Base-by-base conservation (phyloP, 352 stramenopile genomes). In the Paralagenidium karlingii region DNA sequence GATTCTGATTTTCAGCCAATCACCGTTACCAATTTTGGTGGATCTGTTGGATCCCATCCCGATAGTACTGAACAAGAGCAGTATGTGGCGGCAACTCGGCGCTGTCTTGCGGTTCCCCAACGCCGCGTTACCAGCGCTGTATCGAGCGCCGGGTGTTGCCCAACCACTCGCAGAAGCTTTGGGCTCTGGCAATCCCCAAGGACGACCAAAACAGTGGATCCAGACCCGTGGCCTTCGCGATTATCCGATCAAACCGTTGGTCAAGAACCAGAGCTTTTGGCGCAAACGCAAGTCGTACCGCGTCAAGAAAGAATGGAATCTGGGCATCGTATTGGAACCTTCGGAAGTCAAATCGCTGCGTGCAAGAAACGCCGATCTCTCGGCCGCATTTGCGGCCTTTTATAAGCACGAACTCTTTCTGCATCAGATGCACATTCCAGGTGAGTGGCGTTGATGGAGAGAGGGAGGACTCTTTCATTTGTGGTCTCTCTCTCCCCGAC, bases 291-390 rank as follows among this genome's bases (percentile, higher is more conserved):
- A 53, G 38, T 55, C 55, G 31, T 71, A 61, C 37, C 60, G 82
- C 24, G 53, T 86, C n/a, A 59, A 87, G 30, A 71, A 71, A 21
- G 76, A 89, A 47, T 82, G 68, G 63, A 79, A 65, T 36, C 47
- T 86, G 28, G 76, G 76, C 26, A 73, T 89, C 12, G 55, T 66
- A 39, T 58, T 89, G 20, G 34, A 82, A 46, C 67, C 76, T 18
- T 84, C 68, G 11, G 76, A 89, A 40, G 76, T 89, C 42, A 89
- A 89, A 49, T 67, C 69, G 36, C 54, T 89, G 25, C 55, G 76
- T 22, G 60, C 53, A 20, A 63, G 60, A 18, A 83, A 86, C 42
- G 69, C 49, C 0, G 73, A 89, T 45, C 42, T 87, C 22, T 85
- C 76, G 20, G 73, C 66, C 15, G 69, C 76, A 2, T 89, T 85